Percentiles rank a stretch among this genome's conserved stretches.
phyloP scores from a whole-genome alignment of 306 rosid genomes.

The Castanospermum australe region DNA sequence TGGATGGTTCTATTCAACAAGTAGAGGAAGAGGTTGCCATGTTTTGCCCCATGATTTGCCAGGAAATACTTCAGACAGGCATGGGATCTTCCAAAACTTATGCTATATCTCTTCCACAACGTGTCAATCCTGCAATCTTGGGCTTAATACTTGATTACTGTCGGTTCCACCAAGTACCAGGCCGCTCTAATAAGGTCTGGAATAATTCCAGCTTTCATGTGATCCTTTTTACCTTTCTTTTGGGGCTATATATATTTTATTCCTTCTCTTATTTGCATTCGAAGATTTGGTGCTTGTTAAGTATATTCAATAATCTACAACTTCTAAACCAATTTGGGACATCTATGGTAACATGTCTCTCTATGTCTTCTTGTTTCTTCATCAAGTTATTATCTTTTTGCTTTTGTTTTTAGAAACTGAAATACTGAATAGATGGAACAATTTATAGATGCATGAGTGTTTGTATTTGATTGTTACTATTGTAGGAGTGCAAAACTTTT shows the following conservation, averaged over 20 bases:
- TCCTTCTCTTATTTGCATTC: background rate
- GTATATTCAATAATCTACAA: background rate
- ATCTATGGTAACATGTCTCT: background rate
- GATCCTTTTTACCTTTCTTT: background rate
- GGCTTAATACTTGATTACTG: conserved; percentile 85
- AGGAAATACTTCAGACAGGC: conserved; percentile 76
- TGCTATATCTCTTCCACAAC: conserved; percentile 86
- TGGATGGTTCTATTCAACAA: conserved; percentile 89
- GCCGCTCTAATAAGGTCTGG: conserved; percentile 81
- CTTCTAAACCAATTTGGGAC: background rate
- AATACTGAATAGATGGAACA: conserved; percentile 6
- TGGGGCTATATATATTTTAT: background rate
- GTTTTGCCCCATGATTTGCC: conserved; percentile 93
- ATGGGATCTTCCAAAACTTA: conserved; percentile 82
- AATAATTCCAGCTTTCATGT: conserved; percentile 11
- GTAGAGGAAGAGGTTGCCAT: conserved; percentile 90
- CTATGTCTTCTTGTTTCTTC: background rate
- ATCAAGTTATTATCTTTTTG: background rate
- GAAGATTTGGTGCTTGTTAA: conserved; percentile 6
- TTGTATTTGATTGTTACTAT: conserved; percentile 28
- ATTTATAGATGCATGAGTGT: conserved; percentile 31
- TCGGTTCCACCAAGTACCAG: conserved; percentile 80
- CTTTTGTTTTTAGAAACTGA: conserved; percentile 13
- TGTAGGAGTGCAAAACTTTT: conserved; percentile 71
- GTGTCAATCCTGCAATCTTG: conserved; percentile 77